Conservation (phyloP, 176 grass and related monocot species). For the Canna indica region DNA sequence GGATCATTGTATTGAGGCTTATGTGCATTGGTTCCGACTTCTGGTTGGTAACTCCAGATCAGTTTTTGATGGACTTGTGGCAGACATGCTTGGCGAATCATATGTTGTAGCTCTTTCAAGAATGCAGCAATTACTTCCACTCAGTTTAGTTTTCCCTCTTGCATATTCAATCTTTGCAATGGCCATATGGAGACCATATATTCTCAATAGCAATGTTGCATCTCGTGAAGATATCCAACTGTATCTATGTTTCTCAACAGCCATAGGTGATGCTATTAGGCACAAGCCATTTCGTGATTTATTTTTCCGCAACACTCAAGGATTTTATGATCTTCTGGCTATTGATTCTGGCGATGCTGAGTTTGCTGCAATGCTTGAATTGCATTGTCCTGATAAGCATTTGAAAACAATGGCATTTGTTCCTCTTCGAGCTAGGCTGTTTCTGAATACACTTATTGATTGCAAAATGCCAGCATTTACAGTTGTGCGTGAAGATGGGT, state of each 20-base stretch:
- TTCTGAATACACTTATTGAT: conserved; percentile 82
- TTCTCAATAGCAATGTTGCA: conserved; percentile 34
- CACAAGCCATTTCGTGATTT: conserved; percentile 88
- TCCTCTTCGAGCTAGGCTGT: conserved; percentile 82
- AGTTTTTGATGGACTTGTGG: conserved; percentile 77
- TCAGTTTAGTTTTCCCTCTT: conserved; percentile 62
- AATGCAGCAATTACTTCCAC: conserved; percentile 70
- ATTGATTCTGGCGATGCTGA: conserved; percentile 83
- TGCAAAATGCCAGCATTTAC: conserved; percentile 52
- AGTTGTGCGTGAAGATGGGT: conserved; percentile 48
- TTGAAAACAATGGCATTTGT: conserved; percentile 64
- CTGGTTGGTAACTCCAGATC: conserved; percentile 80
- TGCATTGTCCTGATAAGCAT: conserved; percentile 57
- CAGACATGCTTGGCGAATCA: conserved; percentile 78
- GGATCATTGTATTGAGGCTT: conserved; percentile 59
- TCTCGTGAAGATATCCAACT: conserved; percentile 65
- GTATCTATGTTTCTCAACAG: conserved; percentile 52
- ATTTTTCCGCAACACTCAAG: conserved; percentile 71
- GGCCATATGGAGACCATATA: conserved; percentile 82
- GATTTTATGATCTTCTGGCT: conserved; percentile 69
- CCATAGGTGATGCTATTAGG: conserved; percentile 57
- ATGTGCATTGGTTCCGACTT: conserved; percentile 86
- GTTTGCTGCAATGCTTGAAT: conserved; percentile 77
- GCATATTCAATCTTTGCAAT: conserved; percentile 92
- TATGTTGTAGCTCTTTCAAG: conserved; percentile 85